Evolutionary conservation across 768 basidiomycete species (phyloP), one percentile per base, ranked within the genome.

Genomic region (Trametes maxima): DNA sequence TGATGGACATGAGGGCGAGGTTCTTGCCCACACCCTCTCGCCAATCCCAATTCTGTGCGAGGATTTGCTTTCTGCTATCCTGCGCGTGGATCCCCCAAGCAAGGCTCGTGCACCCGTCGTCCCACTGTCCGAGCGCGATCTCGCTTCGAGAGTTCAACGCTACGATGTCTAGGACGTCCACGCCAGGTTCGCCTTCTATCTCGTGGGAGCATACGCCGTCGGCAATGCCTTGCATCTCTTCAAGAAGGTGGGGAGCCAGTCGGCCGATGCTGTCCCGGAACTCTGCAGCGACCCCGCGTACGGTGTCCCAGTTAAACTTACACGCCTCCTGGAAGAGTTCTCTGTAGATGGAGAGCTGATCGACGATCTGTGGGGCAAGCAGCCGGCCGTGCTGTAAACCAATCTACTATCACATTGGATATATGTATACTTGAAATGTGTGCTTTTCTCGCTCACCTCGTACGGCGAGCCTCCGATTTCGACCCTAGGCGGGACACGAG

Each of bases 21-120:
- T 76, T 76, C 57, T 73, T 67, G 49, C 72, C 68, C 19, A 74
- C 71, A 6, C 63, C 40, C 28, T 66, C 60, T n/a, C 70, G 65
- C 75, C 75, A 76, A 59, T 76, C 75, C 75, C 75, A 76, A 64
- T 76, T 76, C 66, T 76, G 74, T 14, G 71, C 73, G 39, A 76
- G 64, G 57, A 75, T 66, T 62, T 67, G 68, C 61, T 59, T 65
- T 47, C 22, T 37, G 12, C 54, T 24, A 17, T 25, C 55, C 2
- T 57, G 48, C 1, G 50, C 25, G 60, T 63, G 50, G 36, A 72
- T 56, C 54, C 68, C 68, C 74, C 73, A 74, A 11, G 70, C 70
- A 19, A 76, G 66, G 28, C 63, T 59, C 25, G 75, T 76, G 61
- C 75, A 76, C 19, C 75, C 75, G 56, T 76, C 75, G 52, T 73